Base-by-base conservation (phyloP, 140 eudicot genomes). In the Stevia rebaudiana region DNA sequence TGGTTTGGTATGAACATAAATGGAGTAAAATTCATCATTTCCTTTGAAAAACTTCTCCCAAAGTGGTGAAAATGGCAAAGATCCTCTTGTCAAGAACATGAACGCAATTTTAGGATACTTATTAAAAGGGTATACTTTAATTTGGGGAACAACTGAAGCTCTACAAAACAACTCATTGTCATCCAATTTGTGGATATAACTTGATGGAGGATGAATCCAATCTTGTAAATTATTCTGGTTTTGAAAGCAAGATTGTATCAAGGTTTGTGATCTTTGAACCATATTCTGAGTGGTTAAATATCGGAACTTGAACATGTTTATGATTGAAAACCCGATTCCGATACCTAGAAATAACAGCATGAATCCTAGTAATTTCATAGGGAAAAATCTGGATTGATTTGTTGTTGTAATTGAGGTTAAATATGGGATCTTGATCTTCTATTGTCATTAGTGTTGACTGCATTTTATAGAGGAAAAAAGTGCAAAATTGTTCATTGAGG, bases 51-150 rank as follows among this genome's bases (percentile, higher is more conserved):
- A 88, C 77, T 52, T 88, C 53, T 88, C 96, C 96, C 96, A 88
- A 15, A 84, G 55, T n/a, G 85, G 94, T 17, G 84, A 68, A 50
- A 88, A 11, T 5, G 96, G 96, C 78, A 88, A 66, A 55, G 89
- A 85, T 50, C 94, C 94, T 75, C 89, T 80, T 22, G 96, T 80
- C 85, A 88, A 82, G 82, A 88, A 88, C 96, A 88, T 84, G 68
- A 88, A 88, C 7, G 96, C 90, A 70, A 88, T 73, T 56, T 84
- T 84, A n/a, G 83, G 85, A 60, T 60, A 57, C 55, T 86, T 80
- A 41, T 77, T 69, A 24, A 77, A 84, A 52, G 96, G 96, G 76
- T 80, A 85, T 17, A 64, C 68, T 47, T 76, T 71, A 11, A 82
- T 76, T 49, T 57, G 65, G 57, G 94, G 88, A 50, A 44, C 88